Evolutionary conservation across 345 rosid species (phyloP), one percentile per base, ranked within the genome.

Genomic region (Brassica incana): DNA sequence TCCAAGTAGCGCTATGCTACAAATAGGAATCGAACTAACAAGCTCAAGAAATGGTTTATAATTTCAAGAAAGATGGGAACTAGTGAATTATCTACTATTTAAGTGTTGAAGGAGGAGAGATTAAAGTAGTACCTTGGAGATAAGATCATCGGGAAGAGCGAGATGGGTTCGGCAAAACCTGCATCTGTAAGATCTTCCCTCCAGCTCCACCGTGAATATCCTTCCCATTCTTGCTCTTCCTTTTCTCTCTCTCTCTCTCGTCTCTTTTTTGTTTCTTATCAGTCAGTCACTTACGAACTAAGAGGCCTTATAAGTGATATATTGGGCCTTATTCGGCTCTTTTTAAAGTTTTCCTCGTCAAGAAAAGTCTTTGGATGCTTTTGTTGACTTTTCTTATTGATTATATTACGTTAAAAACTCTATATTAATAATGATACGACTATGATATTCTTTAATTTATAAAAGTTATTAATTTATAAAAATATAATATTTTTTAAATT

Each of bases 181-280:
- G 97, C 98, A 94, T 81, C 89, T 86, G 87, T 92, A 94, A 78
- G 92, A 85, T 85, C 96, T 86, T 71, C 98, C 98, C 23, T 92
- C 96, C n/a, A 90, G 86, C 84, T 94, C 97, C 84, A 94, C 96
- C 88, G 85, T 86, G 73, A 86, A 94, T 71, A 90, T 69, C 86
- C 94, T 94, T 76, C 94, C 98, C 98, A 94, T 94, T 43, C 66
- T 62, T 3, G 27, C 56, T 43, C 50, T 35, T 35, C 38, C 8
- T 35, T 63, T 20, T 68, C 32, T 69, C 25, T 76, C 79, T 68
- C 79, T 68, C 36, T 69, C 36, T 45, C 52, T 75, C 8, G 30
- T 10, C 67, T 65, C 67, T 54, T 6, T 50, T 32, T 77, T 69
- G 20, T 23, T 12, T 27, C 4, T 48, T 48, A 48, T 15, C 30